Base-by-base conservation (phyloP, 2,329 filamentous ascomycete genomes). In the Alternaria rosae region DNA sequence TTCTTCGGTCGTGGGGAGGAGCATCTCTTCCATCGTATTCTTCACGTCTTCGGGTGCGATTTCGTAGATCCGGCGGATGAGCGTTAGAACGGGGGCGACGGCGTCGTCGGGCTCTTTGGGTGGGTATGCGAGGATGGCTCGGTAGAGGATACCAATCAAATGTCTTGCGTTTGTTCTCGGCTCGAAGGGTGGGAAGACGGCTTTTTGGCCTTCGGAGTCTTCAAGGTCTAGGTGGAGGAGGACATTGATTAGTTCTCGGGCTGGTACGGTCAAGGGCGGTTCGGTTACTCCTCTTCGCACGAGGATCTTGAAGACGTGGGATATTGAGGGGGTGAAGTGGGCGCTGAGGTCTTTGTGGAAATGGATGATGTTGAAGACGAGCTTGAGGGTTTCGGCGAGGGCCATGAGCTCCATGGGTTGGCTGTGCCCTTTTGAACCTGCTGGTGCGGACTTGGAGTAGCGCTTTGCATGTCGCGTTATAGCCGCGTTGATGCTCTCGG, bases 321-420 rank as follows among this genome's bases (percentile, higher is more conserved):
- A 85, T 43, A 96, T 85, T 3, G 90, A 88, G 21, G 86, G 82
- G 1, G 88, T 88, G 74, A 97, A 96, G 0, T 83, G 80, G 1
- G 82, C 77, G 5, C 82, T 80, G 25, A 90, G 84, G 43, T 89
- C 84, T 5, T 89, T 87, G 71, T 90, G 91, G 72, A 89, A 89
- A 70, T 94, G 89, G 2, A 91, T 91, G 55, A 97, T 84, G 78
- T 97, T 97, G 84, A 96, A 98, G 54, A 97, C 81, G 42, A 98
- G 85, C 74, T 97, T 97, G 52, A 95, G 82, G 0, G 91, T 94
- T 78, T 98, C 94, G 9, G 85, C 85, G 38, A 98, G 84, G 0
- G 94, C 93, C 87, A 94, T 88, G 61, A 91, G 88, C 66, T 91
- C 88, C 85, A 94, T 91, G 0, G 87, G 85, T 43, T 87, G 81